Evolutionary conservation across 352 stramenopile species (phyloP), one percentile per base, ranked within the genome.

Genomic region (Phytophthora idaei): DNA sequence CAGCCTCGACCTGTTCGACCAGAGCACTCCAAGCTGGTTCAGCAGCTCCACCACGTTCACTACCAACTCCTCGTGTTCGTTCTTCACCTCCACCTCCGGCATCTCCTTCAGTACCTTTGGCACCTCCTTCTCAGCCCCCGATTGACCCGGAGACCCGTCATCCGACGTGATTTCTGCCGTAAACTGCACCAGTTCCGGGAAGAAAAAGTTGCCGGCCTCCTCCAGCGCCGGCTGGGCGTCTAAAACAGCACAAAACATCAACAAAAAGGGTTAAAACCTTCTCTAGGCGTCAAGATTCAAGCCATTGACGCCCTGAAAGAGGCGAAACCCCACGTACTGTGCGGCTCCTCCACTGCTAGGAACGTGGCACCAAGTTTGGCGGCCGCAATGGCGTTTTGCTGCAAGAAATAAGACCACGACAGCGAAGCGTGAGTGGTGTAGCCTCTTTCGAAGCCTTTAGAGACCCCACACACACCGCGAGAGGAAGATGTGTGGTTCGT

Each of bases 1-100:
- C 1, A 72, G 68, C 11, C 73, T 56, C 36, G 79, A 70, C 1
- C 85, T 78, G 32, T 90, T 89, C 29, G 75, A 87, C 83, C 81
- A 93, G 8, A 93, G 59, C 28, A 93, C 83, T 5, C 85, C 85
- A 11, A 87, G 56, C 41, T 93, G 83, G 42, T 81, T 90, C 37
- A 92, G 69, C 46, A 92, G 62, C 36, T 74, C 69, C 17, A 77
- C 61, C 5, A 77, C 56, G 42, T 74, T 57, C 37, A 48, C 48
- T 6, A 61, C 31, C 21, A 72, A 78, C 50, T 54, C 51, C 1
- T 74, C 55, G 9, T 64, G 47, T 25, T 61, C 64, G 0, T 54
- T 27, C 10, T 37, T 44, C 7, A 81, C 45, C 2, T 67, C 21
- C 3, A 80, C 44, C 9, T 14, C 17, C 3, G 76, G 76, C n/a